Percentiles rank a stretch among this genome's conserved stretches.
Conservation (phyloP, 129 eudicot genomes). For the Rutidosis leptorrhynchoides region DNA sequence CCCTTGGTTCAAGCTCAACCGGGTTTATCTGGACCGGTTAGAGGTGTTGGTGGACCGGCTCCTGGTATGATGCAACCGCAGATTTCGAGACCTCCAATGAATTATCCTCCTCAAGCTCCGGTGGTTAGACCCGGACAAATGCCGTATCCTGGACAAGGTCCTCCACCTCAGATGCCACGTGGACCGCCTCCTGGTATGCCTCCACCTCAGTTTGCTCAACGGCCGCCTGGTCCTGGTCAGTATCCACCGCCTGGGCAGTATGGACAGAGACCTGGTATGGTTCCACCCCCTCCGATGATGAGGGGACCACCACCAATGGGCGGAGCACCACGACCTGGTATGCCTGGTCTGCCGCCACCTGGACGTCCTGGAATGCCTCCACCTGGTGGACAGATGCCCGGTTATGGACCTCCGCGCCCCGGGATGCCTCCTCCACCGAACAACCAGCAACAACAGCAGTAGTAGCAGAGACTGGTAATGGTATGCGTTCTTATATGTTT, state of each 20-base stretch:
- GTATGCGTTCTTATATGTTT: neutral
- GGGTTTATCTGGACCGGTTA: slow-evolving; percentile 84
- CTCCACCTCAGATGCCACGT: slow-evolving; percentile 66
- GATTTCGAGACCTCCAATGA: slow-evolving; percentile 65
- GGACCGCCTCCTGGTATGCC: slow-evolving; percentile 69
- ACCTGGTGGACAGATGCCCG: slow-evolving; percentile 52
- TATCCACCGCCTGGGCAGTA: slow-evolving; percentile 38
- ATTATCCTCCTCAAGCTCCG: slow-evolving; percentile 49
- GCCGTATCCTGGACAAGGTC: slow-evolving; percentile 50
- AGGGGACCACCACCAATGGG: slow-evolving; percentile 76
- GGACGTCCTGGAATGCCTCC: slow-evolving; percentile 92
- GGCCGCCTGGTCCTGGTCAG: slow-evolving; percentile 41
- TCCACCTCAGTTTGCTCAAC: slow-evolving; percentile 58
- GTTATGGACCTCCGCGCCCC: slow-evolving; percentile 71
- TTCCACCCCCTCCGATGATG: slow-evolving; percentile 63
- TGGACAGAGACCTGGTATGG: slow-evolving; percentile 70
- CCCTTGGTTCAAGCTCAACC: slow-evolving; percentile 81
- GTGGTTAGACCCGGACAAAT: slow-evolving; percentile 56
- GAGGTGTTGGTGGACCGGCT: slow-evolving; percentile 94
- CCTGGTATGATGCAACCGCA: slow-evolving; percentile 99
- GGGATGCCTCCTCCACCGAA: slow-evolving; percentile 84
- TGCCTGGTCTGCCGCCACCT: slow-evolving; percentile 85
- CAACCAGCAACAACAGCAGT: slow-evolving; percentile 66
- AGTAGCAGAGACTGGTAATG: slow-evolving; percentile 36
- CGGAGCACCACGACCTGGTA: slow-evolving; percentile 42